These are phyloP conservation scores for Rhizoclosmatium sp. DNA, from an alignment of 192 early-diverging fungal species.

Conservation along the genomic window DNA sequence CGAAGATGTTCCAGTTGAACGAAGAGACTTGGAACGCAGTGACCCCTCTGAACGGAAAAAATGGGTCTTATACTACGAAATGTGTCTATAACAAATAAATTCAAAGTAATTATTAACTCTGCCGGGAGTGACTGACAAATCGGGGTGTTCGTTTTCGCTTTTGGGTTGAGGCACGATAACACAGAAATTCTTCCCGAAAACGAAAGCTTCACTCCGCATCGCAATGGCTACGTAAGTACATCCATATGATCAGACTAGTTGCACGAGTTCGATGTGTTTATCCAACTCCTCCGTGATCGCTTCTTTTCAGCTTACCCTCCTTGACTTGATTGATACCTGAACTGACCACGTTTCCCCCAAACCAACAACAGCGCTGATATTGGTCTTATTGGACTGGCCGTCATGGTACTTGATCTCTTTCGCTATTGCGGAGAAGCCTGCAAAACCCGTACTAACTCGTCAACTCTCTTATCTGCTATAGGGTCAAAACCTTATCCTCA, in stretches of 20 bases:
- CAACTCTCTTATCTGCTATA: constrained; percentile 38
- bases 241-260: no score
- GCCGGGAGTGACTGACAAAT: background rate
- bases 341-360: background rate
- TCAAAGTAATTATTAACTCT: background rate
- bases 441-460: background rate
- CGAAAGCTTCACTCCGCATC: constrained; percentile 5
- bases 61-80: constrained; percentile 34
- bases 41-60: constrained; percentile 33
- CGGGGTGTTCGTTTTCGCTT: background rate
- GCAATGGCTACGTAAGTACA: constrained; percentile 15
- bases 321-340: no score
- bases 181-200: constrained; percentile 3
- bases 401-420: constrained; percentile 79
- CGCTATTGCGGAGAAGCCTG: background rate
- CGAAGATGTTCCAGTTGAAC: constrained; percentile 16
- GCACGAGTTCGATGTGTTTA: no score
- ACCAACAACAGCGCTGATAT: constrained; percentile 80
- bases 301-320: no score
- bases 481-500: constrained; percentile 99
- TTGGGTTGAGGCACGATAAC: background rate
- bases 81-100: constrained; percentile 8
- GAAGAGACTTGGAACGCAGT: constrained; percentile 1
- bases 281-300: no score
- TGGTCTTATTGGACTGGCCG: constrained; percentile 98